phyloP scores from a whole-genome alignment of 371 early-diverging fungal species.

The Haplosporangium sp. region DNA sequence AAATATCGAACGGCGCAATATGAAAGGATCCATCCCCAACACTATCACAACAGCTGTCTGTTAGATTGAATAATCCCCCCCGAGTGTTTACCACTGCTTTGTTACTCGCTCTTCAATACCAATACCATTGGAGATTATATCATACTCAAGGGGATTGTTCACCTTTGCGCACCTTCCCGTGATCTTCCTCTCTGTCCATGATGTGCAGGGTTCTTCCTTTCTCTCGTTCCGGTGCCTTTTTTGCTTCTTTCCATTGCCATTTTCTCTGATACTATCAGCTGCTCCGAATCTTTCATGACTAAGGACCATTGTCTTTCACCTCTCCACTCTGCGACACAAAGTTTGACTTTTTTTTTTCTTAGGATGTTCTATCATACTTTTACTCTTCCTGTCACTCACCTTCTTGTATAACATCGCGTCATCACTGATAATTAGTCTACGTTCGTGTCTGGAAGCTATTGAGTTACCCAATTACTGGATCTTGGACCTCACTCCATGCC shows the following conservation, averaged over 20 bases:
- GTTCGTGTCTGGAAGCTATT: constrained; percentile 7
- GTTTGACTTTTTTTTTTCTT: no score
- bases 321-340: neutral
- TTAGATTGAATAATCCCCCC: no score
- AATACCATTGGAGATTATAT: no score
- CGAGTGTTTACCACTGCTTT: no score
- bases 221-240: neutral
- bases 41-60: neutral
- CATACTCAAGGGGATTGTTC: neutral
- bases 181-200: neutral
- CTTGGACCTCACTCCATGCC: constrained; percentile 32
- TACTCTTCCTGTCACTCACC: neutral
- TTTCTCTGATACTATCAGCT: neutral
- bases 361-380: neutral
- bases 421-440: neutral
- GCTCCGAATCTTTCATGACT: neutral
- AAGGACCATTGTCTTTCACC: neutral
- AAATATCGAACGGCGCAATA: constrained; percentile 2
- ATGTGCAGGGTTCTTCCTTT: neutral
- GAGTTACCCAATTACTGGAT: constrained; percentile 10
- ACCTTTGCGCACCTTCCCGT: neutral
- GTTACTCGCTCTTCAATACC: no score
- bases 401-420: neutral
- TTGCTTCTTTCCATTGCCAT: neutral
- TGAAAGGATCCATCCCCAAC: constrained; percentile 16